Base-by-base conservation (phyloP, 352 stramenopile species). In the Pythium periplocum region DNA sequence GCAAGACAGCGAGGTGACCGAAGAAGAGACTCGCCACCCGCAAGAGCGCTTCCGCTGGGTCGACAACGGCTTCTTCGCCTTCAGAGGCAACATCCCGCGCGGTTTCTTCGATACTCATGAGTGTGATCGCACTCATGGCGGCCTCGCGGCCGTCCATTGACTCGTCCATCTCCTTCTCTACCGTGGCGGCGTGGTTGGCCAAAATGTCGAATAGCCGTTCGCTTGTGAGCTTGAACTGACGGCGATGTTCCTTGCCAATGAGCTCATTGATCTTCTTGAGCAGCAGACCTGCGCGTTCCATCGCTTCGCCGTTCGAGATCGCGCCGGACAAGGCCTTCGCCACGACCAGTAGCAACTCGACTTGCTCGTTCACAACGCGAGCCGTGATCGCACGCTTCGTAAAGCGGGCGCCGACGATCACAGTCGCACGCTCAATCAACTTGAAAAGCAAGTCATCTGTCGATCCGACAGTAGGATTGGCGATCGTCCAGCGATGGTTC, bases 271-370 rank as follows among this genome's bases (percentile, higher is more conserved):
- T 83, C 66, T 70, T 82, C 4, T 54, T 41, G 11, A 86, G 56
- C 17, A 88, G 59, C 2, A 49, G 30, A 5, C 40, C 69, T 2
- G 67, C 49, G 3, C 68, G 69, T 4, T 76, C 62, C 8, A 86
- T 48, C 17, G 75, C 75, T 3, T 66, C 64, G 33, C 83, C 73
- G 57, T 74, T 73, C 38, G 66, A 54, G 39, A 88, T 59, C 6
- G 58, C 75, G 17, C 66, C 62, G 0, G 71, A 69, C 34, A 83
- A 46, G 5, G 69, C 79, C 67, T 88, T 81, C 8, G 75, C 73
- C 35, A 85, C 60, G 4, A 77, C 71, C 1, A 88, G 68, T 53
- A 86, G 38, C 44, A 88, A 55, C 61, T 88, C 73, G 7, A 88
- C 68, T 45, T 87, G 77, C 38, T 87, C 73, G 12, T 58, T 59